Percentiles rank a stretch among this genome's conserved stretches.
phyloP scores from a whole-genome alignment of 345 rosid species.

The Ailanthus altissimus region DNA sequence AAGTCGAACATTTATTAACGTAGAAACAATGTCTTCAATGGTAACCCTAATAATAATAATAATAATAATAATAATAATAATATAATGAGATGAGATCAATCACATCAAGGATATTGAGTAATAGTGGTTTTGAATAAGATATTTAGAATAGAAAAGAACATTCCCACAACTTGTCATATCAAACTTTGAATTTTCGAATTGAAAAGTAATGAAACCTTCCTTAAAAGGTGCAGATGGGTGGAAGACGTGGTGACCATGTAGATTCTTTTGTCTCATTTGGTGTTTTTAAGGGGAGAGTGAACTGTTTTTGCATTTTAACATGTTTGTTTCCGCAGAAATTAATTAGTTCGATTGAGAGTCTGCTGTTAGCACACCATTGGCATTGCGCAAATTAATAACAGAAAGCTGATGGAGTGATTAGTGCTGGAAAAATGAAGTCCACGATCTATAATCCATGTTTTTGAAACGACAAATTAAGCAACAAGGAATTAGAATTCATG shows the following conservation, averaged over 20 bases:
- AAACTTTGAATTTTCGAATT: neutral
- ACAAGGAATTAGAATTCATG: neutral
- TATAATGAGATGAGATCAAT: neutral
- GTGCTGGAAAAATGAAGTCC: neutral
- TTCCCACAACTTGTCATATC: slow-evolving; percentile 7
- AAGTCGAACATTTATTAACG: slow-evolving; percentile 3
- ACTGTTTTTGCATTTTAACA: neutral
- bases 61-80: neutral
- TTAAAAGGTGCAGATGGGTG: neutral
- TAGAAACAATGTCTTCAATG: neutral
- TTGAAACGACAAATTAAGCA: neutral
- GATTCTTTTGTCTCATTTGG: slow-evolving; percentile 24
- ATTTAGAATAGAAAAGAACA: neutral
- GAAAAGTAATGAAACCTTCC: neutral
- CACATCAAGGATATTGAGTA: neutral
- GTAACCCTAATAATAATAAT: neutral
- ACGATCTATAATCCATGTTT: neutral
- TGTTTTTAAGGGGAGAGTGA: neutral
- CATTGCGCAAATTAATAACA: neutral
- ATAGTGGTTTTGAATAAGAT: neutral
- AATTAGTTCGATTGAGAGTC: neutral
- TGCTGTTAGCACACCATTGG: neutral
- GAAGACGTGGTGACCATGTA: neutral
- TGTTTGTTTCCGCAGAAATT: neutral
- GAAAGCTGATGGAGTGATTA: neutral